Evolutionary conservation across 2,329 filamentous ascomycete genomes (phyloP).

Genomic region (Fusarium chlamydosporum): DNA sequence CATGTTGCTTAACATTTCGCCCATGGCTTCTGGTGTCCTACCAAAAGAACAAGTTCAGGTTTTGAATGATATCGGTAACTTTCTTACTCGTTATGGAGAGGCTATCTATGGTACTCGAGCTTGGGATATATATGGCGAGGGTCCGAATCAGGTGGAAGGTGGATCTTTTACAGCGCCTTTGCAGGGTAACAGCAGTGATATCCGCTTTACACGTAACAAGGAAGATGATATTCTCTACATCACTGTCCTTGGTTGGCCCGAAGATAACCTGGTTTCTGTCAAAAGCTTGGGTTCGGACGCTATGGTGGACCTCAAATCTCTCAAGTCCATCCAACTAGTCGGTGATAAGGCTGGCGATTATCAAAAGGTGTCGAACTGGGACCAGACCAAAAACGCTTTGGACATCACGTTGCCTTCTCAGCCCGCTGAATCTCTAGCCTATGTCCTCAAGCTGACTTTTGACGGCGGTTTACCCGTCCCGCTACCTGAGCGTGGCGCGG

Average conservation of each 20-base stretch:
- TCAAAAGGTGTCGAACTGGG: background rate
- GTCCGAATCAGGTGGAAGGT: conserved; percentile 13
- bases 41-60: conserved; percentile 22
- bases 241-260: conserved; percentile 19
- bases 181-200: conserved; percentile 23
- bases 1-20: conserved; percentile 23
- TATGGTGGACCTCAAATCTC: background rate
- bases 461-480: conserved; percentile 4
- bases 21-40: conserved; percentile 8
- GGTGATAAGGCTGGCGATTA: conserved; percentile 15
- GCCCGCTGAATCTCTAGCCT: conserved; percentile 7
- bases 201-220: conserved; percentile 25
- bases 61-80: conserved; percentile 12
- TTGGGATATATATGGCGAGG: conserved; percentile 24
- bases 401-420: conserved; percentile 5
- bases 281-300: conserved; percentile 7
- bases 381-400: conserved; percentile 15
- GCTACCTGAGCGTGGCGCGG: conserved; percentile 1
- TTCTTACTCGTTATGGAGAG: conserved; percentile 17
- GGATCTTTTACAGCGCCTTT: conserved; percentile 18
- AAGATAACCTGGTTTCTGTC: background rate
- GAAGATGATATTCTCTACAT: conserved; percentile 5
- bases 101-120: conserved; percentile 9
- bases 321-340: conserved; percentile 9
- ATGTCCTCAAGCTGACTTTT: conserved; percentile 16